phyloP scores from a whole-genome alignment of 1,284 basidiomycete species.

The Boletus smithii region DNA sequence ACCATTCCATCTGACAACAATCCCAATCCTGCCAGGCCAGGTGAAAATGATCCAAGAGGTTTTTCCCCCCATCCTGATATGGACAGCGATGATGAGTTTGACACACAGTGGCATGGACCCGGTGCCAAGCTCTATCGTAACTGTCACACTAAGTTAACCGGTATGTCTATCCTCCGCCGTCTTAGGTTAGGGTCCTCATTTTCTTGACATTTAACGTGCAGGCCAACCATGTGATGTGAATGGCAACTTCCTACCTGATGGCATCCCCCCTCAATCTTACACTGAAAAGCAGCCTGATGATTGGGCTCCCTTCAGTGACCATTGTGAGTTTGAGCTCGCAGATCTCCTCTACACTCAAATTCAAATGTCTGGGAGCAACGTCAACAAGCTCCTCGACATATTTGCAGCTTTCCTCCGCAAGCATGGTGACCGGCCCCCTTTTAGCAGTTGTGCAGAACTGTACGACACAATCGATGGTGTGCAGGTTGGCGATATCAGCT shows the following conservation, averaged over 20 bases:
- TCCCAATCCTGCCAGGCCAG: no score
- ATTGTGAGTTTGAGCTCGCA: not conserved
- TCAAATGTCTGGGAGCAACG: not conserved
- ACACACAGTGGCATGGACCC: no score
- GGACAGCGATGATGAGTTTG: no score
- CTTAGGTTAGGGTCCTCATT: no score
- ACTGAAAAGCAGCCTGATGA: not conserved
- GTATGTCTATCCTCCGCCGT: no score
- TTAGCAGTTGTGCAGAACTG: not conserved
- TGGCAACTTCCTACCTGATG: not conserved
- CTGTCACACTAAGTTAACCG: no score
- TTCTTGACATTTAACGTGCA: no score
- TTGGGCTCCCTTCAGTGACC: not conserved
- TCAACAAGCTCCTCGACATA: not conserved
- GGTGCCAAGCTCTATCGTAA: no score
- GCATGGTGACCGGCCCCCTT: not conserved
- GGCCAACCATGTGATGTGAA: no score
- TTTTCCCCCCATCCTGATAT: no score
- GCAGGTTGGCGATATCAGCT: not conserved
- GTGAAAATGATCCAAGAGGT: no score
- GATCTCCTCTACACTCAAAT: not conserved
- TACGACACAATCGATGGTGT: not conserved
- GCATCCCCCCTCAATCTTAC: not conserved
- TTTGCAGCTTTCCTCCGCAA: not conserved
- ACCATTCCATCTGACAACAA: no score